Percentiles rank a stretch among this genome's conserved stretches.
Conservation (phyloP, 495 filamentous ascomycete genomes). For the Aspergillus affinis region DNA sequence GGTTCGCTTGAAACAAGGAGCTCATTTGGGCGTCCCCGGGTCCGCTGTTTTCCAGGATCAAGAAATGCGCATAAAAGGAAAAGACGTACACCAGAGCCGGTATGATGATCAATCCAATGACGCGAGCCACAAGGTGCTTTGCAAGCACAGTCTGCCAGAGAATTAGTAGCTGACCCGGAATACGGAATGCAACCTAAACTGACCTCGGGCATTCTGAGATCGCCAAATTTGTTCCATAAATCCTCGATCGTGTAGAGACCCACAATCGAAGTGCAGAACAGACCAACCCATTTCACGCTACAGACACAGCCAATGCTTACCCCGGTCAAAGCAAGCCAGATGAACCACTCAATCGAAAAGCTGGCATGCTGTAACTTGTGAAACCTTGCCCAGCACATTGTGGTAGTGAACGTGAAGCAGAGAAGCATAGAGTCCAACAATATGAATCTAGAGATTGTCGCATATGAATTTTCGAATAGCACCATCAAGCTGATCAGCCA, state of each 20-base stretch:
- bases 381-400: slow-evolving; percentile 94
- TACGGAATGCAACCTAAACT: slow-evolving; percentile 18
- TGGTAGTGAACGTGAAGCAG: slow-evolving; percentile 95
- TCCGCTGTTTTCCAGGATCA: slow-evolving; percentile 88
- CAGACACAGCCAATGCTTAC: slow-evolving; percentile 95
- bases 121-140: slow-evolving; percentile 74
- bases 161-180: slow-evolving; percentile 21
- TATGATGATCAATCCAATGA: slow-evolving; percentile 83
- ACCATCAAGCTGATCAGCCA: slow-evolving; percentile 98
- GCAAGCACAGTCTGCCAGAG: slow-evolving; percentile 60
- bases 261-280: slow-evolving; percentile 92
- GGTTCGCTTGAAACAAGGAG: slow-evolving; percentile 96
- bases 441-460: slow-evolving; percentile 97
- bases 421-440: slow-evolving; percentile 97
- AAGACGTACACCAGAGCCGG: slow-evolving; percentile 88
- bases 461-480: slow-evolving; percentile 97
- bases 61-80: slow-evolving; percentile 91
- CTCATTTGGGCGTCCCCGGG: slow-evolving; percentile 99
- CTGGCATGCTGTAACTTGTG: slow-evolving; percentile 78
- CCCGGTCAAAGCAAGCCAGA: slow-evolving; percentile 88
- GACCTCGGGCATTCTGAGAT: slow-evolving; percentile 84
- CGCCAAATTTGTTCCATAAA: slow-evolving; percentile 97
- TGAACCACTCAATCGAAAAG: slow-evolving; percentile 86
- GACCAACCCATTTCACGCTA: slow-evolving; percentile 96
- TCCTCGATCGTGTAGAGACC: slow-evolving; percentile 96